These are phyloP conservation scores for Zangia roseola DNA, from an alignment of 768 basidiomycete species.

Conservation along the genomic window DNA sequence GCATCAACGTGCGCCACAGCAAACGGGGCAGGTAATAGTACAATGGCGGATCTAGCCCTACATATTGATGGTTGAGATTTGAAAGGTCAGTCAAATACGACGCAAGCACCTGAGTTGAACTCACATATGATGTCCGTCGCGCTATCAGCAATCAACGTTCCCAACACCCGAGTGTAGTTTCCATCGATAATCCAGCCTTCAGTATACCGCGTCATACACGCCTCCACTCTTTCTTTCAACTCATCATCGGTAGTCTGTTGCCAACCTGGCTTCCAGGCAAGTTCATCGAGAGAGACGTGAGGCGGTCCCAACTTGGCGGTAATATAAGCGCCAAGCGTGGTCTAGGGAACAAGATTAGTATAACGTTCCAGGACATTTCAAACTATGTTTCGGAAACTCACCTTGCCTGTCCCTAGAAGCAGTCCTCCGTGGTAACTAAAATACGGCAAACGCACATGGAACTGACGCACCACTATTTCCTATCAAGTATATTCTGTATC, in stretches of 20 bases:
- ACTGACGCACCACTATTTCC: conserved; percentile 51
- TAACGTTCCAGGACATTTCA: background rate
- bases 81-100: background rate
- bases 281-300: conserved; percentile 44
- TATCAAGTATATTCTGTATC: conserved; percentile 45
- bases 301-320: conserved; percentile 45
- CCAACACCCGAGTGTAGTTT: conserved; percentile 33
- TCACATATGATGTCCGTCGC: conserved; percentile 56
- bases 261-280: conserved; percentile 55
- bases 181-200: conserved; percentile 58
- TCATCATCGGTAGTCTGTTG: conserved; percentile 26
- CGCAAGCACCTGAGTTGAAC: conserved; percentile 14
- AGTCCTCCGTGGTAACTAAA: background rate
- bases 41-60: conserved; percentile 71
- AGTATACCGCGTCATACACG: conserved; percentile 28
- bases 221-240: conserved; percentile 17
- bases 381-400: conserved; percentile 11
- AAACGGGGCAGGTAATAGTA: conserved; percentile 60
- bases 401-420: conserved; percentile 40
- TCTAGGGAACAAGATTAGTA: conserved; percentile 31
- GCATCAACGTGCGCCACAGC: conserved; percentile 48
- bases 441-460: background rate
- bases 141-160: conserved; percentile 33
- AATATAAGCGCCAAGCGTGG: conserved; percentile 46
- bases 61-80: too few species aligned